These are phyloP conservation scores for Thermochaetoides thermophila DNA, from an alignment of 495 filamentous ascomycete species.

Conservation along the genomic window DNA sequence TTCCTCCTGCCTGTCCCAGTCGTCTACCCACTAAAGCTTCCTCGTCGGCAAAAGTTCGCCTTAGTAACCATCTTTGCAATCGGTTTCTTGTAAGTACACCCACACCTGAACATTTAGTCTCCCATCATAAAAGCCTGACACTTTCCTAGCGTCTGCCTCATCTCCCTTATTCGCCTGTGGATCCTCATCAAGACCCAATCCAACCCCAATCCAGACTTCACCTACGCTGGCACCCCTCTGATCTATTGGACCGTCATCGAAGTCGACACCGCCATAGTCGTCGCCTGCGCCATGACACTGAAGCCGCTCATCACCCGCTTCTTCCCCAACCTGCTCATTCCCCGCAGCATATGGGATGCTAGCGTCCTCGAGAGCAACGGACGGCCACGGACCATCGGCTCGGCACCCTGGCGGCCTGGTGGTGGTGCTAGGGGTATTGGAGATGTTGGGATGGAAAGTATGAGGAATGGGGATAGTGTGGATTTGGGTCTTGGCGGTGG, in stretches of 20 bases:
- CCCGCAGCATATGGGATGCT: not conserved
- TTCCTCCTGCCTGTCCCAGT: constrained; percentile 25
- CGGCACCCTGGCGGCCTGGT: constrained; percentile 4
- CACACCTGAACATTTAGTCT: not conserved
- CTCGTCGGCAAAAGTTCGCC: constrained; percentile 21
- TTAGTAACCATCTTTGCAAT: constrained; percentile 21
- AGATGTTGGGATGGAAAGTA: not conserved
- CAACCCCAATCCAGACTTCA: constrained; percentile 10
- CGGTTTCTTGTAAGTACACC: constrained; percentile 22
- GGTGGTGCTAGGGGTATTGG: not conserved
- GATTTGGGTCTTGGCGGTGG: no score
- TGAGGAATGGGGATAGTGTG: constrained; percentile 1
- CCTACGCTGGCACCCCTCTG: constrained; percentile 6
- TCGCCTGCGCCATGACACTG: constrained; percentile 18
- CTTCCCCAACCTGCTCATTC: constrained; percentile 9
- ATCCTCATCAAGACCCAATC: constrained; percentile 6
- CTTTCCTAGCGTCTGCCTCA: constrained; percentile 11
- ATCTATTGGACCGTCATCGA: constrained; percentile 15
- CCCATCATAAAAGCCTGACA: not conserved
- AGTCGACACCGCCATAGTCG: constrained; percentile 12
- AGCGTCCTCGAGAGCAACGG: not conserved
- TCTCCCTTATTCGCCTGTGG: constrained; percentile 17
- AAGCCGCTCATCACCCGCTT: constrained; percentile 12
- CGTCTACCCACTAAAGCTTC: constrained; percentile 21
- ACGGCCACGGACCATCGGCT: constrained; percentile 13